Base-by-base conservation (phyloP, 2,329 filamentous ascomycete species). In the Beauveria australis region DNA sequence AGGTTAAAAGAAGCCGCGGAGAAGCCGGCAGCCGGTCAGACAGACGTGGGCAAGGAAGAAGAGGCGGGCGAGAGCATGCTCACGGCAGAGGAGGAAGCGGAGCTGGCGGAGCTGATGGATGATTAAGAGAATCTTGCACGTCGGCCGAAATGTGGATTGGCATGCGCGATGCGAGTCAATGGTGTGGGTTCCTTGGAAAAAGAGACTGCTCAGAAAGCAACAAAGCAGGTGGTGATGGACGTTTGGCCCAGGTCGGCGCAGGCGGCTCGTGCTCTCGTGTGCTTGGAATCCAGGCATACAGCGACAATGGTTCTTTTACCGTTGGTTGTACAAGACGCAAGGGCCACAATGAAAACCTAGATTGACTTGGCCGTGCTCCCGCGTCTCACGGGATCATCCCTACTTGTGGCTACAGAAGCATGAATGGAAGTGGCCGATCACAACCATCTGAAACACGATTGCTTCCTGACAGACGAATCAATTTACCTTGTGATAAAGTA, bases 81-180 rank as follows among this genome's bases (percentile, higher is more conserved):
- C 74, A 96, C 92, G 5, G 88, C 85, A 14, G 93, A 97, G 67
- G 94, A 99, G 72, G 93, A 97, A 73, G 88, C 89, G 5, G 94
- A 97, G 73, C 78, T 99, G 65, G 92, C 91, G 16, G 94, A 92
- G 65, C 75, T 99, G 71, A 90, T 99, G 90, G 91, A 87, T 64
- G 87, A 90, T 64, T 81, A 73, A 65, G 2, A 65, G 16, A 4
- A n/a, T 14, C 19, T 14, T 26, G 9, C 7, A 12, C 12, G 51
- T 18, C 9, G 5, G 14, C 3, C 10, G 12, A 4, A n/a, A 19
- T 37, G 16, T 43, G 40, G 10, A 44, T 30, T 24, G n/a, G 37
- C 22, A 40, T 37, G n/a, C 30, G 4, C 24, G 22, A 43, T 28
- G n/a, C 52, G 16, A 26, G 16, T 30, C 16, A 16, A 18, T 28